Conservation (phyloP, 1,139 yeast genomes). For the Yamadazyma diospyri region DNA sequence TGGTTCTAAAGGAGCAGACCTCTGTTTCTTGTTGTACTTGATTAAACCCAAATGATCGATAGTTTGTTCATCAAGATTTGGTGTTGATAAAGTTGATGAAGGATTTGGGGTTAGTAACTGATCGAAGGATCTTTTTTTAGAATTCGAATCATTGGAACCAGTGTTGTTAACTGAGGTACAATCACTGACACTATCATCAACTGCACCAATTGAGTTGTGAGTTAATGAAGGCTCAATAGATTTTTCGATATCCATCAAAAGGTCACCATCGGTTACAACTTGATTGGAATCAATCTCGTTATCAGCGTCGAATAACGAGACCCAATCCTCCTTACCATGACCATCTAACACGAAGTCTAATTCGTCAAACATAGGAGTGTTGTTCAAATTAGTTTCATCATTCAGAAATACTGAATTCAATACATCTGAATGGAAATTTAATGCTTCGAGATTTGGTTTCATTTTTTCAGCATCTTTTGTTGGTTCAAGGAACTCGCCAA, state of each 20-base stretch:
- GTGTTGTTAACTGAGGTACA: conserved; percentile 2
- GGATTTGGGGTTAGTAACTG: conserved; percentile 35
- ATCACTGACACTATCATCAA: conserved; percentile 7
- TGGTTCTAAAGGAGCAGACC: conserved; percentile 62
- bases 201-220: conserved; percentile 1
- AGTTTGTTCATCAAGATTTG: conserved; percentile 18
- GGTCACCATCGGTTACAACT: conserved; percentile 23
- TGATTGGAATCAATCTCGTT: conserved; percentile 23
- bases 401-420: conserved; percentile 60
- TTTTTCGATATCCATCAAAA: conserved; percentile 11
- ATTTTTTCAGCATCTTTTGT: conserved; percentile 6
- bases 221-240: conserved; percentile 9
- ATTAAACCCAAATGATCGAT: conserved; percentile 63
- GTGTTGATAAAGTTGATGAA: conserved; percentile 33
- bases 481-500: conserved; percentile 17
- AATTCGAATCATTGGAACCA: too few species aligned
- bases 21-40: conserved; percentile 61
- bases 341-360: conserved; percentile 46
- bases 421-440: conserved; percentile 55
- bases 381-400: conserved; percentile 37
- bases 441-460: conserved; percentile 30
- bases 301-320: conserved; percentile 54
- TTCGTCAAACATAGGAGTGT: conserved; percentile 67
- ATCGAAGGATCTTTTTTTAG: conserved; percentile 10
- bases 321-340: conserved; percentile 55